phyloP scores from a whole-genome alignment of 495 filamentous ascomycete species.

The Tuber borchii region DNA sequence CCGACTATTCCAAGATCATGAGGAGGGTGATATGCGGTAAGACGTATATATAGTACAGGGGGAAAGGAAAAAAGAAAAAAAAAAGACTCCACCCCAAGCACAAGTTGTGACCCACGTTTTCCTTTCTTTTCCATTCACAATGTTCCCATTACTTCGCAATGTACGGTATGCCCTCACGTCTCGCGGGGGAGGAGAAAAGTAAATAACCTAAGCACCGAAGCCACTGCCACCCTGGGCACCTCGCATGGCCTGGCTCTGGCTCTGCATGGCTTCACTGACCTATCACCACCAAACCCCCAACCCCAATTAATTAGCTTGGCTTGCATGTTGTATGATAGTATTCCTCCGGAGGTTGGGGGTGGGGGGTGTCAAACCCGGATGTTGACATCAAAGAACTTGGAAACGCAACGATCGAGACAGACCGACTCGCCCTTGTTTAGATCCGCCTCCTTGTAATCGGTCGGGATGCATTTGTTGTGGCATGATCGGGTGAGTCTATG shows the following conservation, averaged over 20 bases:
- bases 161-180: not conserved
- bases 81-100: not conserved
- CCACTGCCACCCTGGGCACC: not conserved
- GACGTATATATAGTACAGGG: not conserved
- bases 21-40: not conserved
- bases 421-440: slow-evolving; percentile 98
- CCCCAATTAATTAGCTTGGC: slow-evolving; percentile 14
- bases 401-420: slow-evolving; percentile 90
- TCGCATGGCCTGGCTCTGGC: not conserved
- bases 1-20: not conserved
- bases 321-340: slow-evolving; percentile 23
- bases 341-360: not conserved
- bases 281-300: not conserved
- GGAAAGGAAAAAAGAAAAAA: not conserved
- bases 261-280: slow-evolving; percentile 5
- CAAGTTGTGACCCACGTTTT: not conserved
- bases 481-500: slow-evolving; percentile 76
- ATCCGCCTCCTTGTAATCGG: slow-evolving; percentile 85
- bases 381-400: slow-evolving; percentile 98
- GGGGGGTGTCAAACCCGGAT: slow-evolving; percentile 60
- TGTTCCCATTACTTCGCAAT: not conserved
- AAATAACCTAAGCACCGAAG: not conserved
- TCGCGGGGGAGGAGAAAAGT: not conserved
- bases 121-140: slow-evolving; percentile 8
- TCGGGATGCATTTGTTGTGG: slow-evolving; percentile 83